Percentiles rank a stretch among this genome's conserved stretches.
phyloP scores from a whole-genome alignment of 495 filamentous ascomycete species.

The Tetracladium marchalianum region DNA sequence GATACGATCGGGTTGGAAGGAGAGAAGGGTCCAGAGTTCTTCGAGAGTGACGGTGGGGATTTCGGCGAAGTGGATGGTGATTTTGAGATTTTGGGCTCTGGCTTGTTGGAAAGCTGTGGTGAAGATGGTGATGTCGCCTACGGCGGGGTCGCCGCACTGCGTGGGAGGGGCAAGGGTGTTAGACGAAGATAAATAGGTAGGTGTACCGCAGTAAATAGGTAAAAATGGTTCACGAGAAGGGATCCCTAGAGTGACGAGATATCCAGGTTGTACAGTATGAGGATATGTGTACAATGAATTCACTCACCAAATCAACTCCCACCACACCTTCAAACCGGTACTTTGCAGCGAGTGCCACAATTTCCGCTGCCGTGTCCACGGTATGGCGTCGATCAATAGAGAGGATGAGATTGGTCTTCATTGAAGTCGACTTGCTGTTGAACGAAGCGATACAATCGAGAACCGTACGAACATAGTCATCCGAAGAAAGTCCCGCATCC shows the following conservation, averaged over 20 bases:
- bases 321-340: constrained; percentile 52
- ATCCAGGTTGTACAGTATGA: too few species aligned
- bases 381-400: constrained; percentile 62
- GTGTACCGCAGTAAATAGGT: too few species aligned
- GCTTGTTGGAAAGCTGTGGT: constrained; percentile 46
- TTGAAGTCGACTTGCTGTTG: constrained; percentile 20
- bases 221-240: too few species aligned
- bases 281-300: too few species aligned
- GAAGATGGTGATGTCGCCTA: constrained; percentile 48
- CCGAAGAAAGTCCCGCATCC: constrained; percentile 40
- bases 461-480: constrained; percentile 55
- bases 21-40: constrained; percentile 54
- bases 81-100: constrained; percentile 36
- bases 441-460: constrained; percentile 47
- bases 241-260: too few species aligned
- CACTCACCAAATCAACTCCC: constrained; percentile 52
- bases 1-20: constrained; percentile 57
- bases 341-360: constrained; percentile 51
- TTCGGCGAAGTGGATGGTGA: constrained; percentile 79
- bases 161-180: too few species aligned
- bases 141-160: constrained; percentile 64
- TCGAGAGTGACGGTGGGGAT: constrained; percentile 36
- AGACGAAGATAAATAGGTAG: too few species aligned
- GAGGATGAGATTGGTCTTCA: constrained; percentile 59
- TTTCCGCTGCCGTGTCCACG: constrained; percentile 42